Percentiles rank a stretch among this genome's conserved stretches.
phyloP scores from a whole-genome alignment of 2,329 filamentous ascomycete species.

The Madurella mycetomatis region DNA sequence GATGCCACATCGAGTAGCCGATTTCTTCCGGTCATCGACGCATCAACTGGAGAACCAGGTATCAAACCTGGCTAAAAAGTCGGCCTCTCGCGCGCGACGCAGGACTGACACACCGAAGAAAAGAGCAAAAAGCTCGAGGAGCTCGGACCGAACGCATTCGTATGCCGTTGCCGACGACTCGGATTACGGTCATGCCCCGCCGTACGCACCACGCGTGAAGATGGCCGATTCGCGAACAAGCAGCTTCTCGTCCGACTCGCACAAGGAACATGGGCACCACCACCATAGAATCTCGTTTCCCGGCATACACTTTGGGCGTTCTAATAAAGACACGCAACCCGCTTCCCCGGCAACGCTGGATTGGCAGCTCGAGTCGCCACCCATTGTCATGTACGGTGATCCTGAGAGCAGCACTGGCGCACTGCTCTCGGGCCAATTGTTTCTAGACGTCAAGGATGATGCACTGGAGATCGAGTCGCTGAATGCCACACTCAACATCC shows the following conservation, averaged over 20 bases:
- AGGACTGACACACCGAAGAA: slow-evolving; percentile 31
- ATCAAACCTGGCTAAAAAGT: slow-evolving; percentile 44
- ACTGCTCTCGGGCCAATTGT: slow-evolving; percentile 77
- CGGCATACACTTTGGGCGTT: slow-evolving; percentile 39
- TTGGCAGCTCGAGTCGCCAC: slow-evolving; percentile 76
- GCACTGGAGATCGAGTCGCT: slow-evolving; percentile 66
- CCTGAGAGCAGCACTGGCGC: slow-evolving; percentile 75
- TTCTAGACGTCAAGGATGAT: slow-evolving; percentile 66
- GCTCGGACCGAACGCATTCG: slow-evolving; percentile 33
- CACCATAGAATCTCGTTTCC: slow-evolving; percentile 40
- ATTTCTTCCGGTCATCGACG: slow-evolving; percentile 54
- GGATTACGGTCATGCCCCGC: slow-evolving; percentile 26
- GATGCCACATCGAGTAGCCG: slow-evolving; percentile 56
- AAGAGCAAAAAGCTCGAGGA: slow-evolving; percentile 26
- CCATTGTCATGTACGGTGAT: slow-evolving; percentile 76
- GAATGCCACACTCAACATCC: slow-evolving; percentile 65
- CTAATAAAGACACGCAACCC: slow-evolving; percentile 36
- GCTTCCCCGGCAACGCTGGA: slow-evolving; percentile 42
- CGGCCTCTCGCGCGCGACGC: slow-evolving; percentile 27
- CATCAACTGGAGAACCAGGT: slow-evolving; percentile 43
- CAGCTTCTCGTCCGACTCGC: slow-evolving; percentile 21
- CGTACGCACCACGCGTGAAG: slow-evolving; percentile 20
- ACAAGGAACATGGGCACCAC: slow-evolving; percentile 29
- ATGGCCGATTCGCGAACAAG: slow-evolving; percentile 24
- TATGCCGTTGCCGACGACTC: slow-evolving; percentile 36